Conservation (phyloP, 331 rosid species). For the Pyracantha coccinea region DNA sequence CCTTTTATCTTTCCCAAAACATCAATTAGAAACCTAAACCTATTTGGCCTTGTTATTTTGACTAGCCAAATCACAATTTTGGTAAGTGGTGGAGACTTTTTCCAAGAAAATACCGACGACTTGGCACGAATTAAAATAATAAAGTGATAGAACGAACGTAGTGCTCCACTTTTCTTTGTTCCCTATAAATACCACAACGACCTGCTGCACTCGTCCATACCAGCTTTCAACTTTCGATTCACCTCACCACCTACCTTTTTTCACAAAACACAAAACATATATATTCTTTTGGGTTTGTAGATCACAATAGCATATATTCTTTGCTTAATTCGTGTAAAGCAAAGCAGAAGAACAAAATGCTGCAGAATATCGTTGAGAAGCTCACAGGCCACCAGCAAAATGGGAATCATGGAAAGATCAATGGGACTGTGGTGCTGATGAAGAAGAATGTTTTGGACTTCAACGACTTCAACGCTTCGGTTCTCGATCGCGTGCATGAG, state of each 20-base stretch:
- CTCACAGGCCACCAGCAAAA: background rate
- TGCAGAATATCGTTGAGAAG: background rate
- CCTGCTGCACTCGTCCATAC: background rate
- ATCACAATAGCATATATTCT: background rate
- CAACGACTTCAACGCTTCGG: constrained; percentile 47
- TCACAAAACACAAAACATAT: background rate
- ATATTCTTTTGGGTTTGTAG: background rate
- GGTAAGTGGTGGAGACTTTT: too few relatives aligned
- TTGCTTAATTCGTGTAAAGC: background rate
- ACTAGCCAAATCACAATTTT: too few relatives aligned
- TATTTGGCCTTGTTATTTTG: too few relatives aligned
- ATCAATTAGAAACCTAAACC: too few relatives aligned
- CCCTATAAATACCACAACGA: background rate
- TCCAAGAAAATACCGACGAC: background rate
- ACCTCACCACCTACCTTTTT: background rate
- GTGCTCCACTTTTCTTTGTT: background rate
- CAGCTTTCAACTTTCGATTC: background rate
- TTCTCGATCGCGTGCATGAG: constrained; percentile 47
- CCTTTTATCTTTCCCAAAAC: too few relatives aligned
- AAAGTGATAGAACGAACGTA: too few relatives aligned
- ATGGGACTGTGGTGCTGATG: constrained; percentile 13
- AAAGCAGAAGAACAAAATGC: background rate
- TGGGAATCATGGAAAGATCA: constrained; percentile 7
- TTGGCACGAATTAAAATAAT: too few relatives aligned
- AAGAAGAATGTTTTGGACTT: constrained; percentile 66